A percentile compares a stretch with the other conserved stretches of the same genome.
Evolutionary conservation across 176 grass and related monocot species (phyloP).

Genomic region (Musa schizocarpa): DNA sequence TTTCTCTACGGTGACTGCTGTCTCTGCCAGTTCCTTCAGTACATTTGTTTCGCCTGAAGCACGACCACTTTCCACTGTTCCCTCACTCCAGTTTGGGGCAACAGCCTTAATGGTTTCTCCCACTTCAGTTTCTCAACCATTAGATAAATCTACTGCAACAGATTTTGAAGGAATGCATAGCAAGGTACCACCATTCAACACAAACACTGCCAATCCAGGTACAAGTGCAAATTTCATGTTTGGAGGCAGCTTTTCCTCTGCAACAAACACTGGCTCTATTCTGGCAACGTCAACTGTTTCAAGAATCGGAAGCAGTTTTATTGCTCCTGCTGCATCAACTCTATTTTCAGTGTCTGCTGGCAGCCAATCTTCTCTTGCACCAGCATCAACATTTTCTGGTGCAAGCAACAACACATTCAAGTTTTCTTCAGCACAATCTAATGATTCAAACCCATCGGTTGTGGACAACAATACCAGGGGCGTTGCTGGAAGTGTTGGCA

Average conservation of each 20-base stretch:
- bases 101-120: slow-evolving; percentile 3
- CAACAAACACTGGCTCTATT: background rate
- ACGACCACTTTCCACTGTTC: slow-evolving; percentile 17
- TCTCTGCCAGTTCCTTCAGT: slow-evolving; percentile 22
- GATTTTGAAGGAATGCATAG: slow-evolving; percentile 1
- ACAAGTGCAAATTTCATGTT: background rate
- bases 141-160: slow-evolving; percentile 23
- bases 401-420: too few relatives aligned
- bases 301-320: background rate
- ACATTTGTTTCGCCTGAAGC: slow-evolving; percentile 15
- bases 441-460: slow-evolving; percentile 25
- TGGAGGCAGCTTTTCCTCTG: background rate
- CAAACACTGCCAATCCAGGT: background rate
- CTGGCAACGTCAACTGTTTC: background rate
- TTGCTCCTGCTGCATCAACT: slow-evolving; percentile 19
- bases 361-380: too few relatives aligned
- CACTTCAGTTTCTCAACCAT: background rate
- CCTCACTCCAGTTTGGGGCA: background rate
- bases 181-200: background rate
- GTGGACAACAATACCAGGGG: slow-evolving; percentile 22
- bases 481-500: slow-evolving; percentile 20
- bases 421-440: slow-evolving; percentile 27
- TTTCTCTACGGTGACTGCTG: slow-evolving; percentile 4
- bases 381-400: too few relatives aligned
- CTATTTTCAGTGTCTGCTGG: slow-evolving; percentile 10